These are phyloP conservation scores for Polygonum maritimum DNA, from an alignment of 148 eudicot species.

Conservation along the genomic window DNA sequence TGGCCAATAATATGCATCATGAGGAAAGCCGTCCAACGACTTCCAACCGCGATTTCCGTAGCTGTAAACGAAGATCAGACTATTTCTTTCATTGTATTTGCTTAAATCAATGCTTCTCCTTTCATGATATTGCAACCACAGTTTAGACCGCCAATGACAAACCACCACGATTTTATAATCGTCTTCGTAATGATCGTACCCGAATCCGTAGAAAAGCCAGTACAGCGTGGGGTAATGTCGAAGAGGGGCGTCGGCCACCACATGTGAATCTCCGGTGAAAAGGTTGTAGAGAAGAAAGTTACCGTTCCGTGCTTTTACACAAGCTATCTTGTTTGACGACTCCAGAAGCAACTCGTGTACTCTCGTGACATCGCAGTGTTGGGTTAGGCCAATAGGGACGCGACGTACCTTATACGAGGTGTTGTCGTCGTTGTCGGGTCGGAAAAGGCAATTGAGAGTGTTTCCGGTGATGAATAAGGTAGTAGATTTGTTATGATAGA, in stretches of 20 bases:
- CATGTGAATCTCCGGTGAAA: background rate
- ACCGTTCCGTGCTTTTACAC: background rate
- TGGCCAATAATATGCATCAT: background rate
- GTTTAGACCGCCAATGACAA: too few relatives aligned
- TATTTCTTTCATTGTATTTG: too few relatives aligned
- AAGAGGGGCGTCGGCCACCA: background rate
- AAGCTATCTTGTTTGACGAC: background rate
- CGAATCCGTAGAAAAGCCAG: background rate
- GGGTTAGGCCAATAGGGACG: background rate
- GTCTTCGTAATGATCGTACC: background rate
- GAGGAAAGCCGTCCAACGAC: background rate
- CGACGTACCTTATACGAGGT: background rate
- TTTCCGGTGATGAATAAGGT: too few relatives aligned
- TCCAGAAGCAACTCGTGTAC: background rate
- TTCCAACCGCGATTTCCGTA: background rate
- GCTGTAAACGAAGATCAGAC: background rate
- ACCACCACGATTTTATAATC: background rate
- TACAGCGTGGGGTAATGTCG: too few relatives aligned
- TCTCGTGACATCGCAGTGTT: too few relatives aligned
- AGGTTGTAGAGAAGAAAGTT: background rate
- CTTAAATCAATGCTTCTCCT: background rate
- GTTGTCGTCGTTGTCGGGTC: too few relatives aligned
- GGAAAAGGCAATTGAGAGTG: too few relatives aligned
- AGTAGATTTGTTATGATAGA: too few relatives aligned
- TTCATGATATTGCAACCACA: too few relatives aligned